Conservation (phyloP, 2,329 filamentous ascomycete genomes). For the Verruconis gallopava region DNA sequence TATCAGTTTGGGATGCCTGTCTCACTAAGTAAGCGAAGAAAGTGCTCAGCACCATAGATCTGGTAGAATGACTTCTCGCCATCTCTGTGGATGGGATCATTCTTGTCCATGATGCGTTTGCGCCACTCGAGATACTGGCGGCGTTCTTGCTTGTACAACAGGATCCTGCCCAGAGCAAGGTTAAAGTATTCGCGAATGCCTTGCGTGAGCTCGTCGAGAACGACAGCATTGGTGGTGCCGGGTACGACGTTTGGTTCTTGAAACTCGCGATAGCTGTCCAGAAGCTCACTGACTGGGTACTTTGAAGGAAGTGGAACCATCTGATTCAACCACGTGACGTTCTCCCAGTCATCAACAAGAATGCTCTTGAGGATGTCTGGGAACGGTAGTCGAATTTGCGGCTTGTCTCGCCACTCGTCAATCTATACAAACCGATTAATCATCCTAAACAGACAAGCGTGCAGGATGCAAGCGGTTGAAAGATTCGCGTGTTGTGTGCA, state of each 20-base stretch:
- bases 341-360: conserved; percentile 97
- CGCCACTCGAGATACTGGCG: conserved; percentile 71
- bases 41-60: conserved; percentile 85
- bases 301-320: conserved; percentile 73
- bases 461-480: not conserved
- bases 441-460: not conserved
- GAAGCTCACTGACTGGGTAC: conserved; percentile 61
- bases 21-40: conserved; percentile 78
- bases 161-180: conserved; percentile 70
- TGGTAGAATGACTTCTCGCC: conserved; percentile 62
- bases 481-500: not conserved
- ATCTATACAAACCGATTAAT: conserved; percentile 40
- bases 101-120: conserved; percentile 48
- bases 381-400: conserved; percentile 73
- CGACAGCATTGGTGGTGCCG: conserved; percentile 62
- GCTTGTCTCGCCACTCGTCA: conserved; percentile 70
- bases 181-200: conserved; percentile 93
- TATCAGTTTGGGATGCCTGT: conserved; percentile 13
- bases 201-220: conserved; percentile 77
- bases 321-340: conserved; percentile 88
- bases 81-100: conserved; percentile 42
- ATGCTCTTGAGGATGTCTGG: conserved; percentile 84
- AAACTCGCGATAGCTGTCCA: conserved; percentile 66
- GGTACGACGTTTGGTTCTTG: conserved; percentile 53
- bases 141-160: conserved; percentile 90